Evolutionary conservation across 805 yeast genomes (phyloP), one percentile per base, ranked within the genome.

Genomic region (Ogataea saltuana): DNA sequence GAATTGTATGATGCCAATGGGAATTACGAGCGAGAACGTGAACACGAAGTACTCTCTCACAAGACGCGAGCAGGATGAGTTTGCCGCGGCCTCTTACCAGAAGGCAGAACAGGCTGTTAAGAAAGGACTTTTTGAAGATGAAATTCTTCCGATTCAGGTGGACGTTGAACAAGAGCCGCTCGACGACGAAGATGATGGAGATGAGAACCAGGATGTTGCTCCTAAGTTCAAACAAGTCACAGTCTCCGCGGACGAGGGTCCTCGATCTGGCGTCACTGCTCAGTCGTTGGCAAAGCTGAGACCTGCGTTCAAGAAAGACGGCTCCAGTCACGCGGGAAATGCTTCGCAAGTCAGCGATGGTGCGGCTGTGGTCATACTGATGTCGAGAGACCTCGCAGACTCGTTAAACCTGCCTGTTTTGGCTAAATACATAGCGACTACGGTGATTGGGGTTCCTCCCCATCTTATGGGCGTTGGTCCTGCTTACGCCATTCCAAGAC

Each of bases 391-490:
- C 15, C 73, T 85, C 45, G 99, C 99, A 17, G 81, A 85, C 64
- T 69, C 75, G 55, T 68, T 82, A 45, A 83, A 84, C 29, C 74
- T 85, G 55, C 83, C 85, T 42, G 80, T 88, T 48, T 58, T 84
- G 45, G 99, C 83, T 49, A 87, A 86, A 71, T 91, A 79, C 56
- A 80, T 89, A 49, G 84, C 82, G 55, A 82, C 87, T 59, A 78
- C 84, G 54, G 72, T 82, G 30, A 91, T 85, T 44, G 99, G 99
- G 56, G 97, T 90, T 34, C 96, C 97, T 43, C 97, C 97, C 17
- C 95, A 88, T 68, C 80, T 90, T 48, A 91, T 91, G 99, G 99
- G 98, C 46, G 81, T 91, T 57, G 99, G 98, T 33, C 99, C 99
- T 45, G 97, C 96, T 20, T 80, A 77, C 57, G 99, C 98, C 46